Conservation (phyloP, 495 filamentous ascomycete genomes). For the Glarea lozoyensis region DNA sequence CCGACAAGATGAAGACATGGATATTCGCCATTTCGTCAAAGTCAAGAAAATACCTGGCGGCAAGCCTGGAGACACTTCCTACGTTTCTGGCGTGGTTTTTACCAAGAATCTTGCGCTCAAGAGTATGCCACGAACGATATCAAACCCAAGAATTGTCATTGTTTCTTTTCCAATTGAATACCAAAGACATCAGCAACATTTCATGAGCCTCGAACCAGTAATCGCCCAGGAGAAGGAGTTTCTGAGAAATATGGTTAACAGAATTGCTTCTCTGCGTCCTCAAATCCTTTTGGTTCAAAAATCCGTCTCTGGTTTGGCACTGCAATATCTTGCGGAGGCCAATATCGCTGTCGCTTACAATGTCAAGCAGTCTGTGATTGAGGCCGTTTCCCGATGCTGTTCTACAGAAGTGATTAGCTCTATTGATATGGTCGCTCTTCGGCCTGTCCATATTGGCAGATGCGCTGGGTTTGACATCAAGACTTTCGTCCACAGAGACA, state of each 20-base stretch:
- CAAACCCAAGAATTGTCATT: conserved; percentile 79
- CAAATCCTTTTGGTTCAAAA: conserved; percentile 82
- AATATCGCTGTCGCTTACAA: conserved; percentile 91
- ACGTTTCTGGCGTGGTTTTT: conserved; percentile 93
- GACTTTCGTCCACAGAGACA: conserved; percentile 74
- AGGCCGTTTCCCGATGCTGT: conserved; percentile 85
- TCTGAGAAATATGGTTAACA: conserved; percentile 80
- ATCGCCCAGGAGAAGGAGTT: conserved; percentile 97
- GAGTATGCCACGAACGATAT: conserved; percentile 83
- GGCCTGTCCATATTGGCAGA: conserved; percentile 67
- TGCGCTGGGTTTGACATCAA: conserved; percentile 89
- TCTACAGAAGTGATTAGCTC: conserved; percentile 90
- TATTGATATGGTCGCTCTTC: conserved; percentile 83
- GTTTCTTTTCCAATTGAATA: conserved; percentile 96
- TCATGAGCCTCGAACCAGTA: conserved; percentile 96
- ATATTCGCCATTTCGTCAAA: conserved; percentile 98
- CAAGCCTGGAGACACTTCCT: conserved; percentile 79
- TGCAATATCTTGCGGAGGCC: conserved; percentile 78
- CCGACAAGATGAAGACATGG: conserved; percentile 82
- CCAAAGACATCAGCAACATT: conserved; percentile 82
- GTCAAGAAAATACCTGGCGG: conserved; percentile 93
- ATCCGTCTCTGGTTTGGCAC: conserved; percentile 80
- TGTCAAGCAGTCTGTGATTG: conserved; percentile 90
- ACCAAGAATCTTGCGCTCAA: conserved; percentile 94
- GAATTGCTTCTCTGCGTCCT: conserved; percentile 80